Conservation (phyloP, 2,329 filamentous ascomycete species). For the Alternaria triticina region DNA sequence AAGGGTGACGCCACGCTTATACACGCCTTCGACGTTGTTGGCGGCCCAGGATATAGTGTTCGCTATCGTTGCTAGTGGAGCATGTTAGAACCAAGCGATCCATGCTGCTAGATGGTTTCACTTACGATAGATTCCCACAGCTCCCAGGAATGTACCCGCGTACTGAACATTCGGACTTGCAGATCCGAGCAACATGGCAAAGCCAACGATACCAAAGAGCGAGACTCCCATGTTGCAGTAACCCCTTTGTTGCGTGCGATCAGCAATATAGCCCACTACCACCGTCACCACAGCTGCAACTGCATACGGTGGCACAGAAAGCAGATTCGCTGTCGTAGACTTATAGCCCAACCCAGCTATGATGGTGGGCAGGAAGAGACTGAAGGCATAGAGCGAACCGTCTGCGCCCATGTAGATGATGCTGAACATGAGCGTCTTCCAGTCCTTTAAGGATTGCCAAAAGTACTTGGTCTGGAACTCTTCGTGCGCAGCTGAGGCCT, state of each 20-base stretch:
- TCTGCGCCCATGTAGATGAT: slow-evolving; percentile 78
- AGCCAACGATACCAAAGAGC: slow-evolving; percentile 75
- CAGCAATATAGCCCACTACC: slow-evolving; percentile 74
- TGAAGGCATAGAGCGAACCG: slow-evolving; percentile 76
- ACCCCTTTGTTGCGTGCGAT: slow-evolving; percentile 74
- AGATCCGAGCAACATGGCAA: slow-evolving; percentile 76
- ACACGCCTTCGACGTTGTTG: slow-evolving; percentile 89
- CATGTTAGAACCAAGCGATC: background rate
- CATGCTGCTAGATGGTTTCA: background rate
- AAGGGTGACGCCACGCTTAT: slow-evolving; percentile 86
- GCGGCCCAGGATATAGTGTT: slow-evolving; percentile 88
- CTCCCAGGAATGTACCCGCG: slow-evolving; percentile 81
- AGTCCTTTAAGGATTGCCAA: slow-evolving; percentile 75
- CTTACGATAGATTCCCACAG: slow-evolving; percentile 78
- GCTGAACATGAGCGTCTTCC: slow-evolving; percentile 81
- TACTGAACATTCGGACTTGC: slow-evolving; percentile 74
- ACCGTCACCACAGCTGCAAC: slow-evolving; percentile 74
- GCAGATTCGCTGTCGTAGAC: slow-evolving; percentile 70
- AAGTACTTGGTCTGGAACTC: slow-evolving; percentile 76
- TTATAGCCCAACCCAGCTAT: slow-evolving; percentile 66
- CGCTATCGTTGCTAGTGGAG: slow-evolving; percentile 65
- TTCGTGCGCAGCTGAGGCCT: slow-evolving; percentile 76
- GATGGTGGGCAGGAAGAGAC: slow-evolving; percentile 80
- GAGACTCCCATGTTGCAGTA: slow-evolving; percentile 79
- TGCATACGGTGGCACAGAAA: slow-evolving; percentile 78